Conservation (phyloP, 352 stramenopile genomes). For the Phytophthora europaea region DNA sequence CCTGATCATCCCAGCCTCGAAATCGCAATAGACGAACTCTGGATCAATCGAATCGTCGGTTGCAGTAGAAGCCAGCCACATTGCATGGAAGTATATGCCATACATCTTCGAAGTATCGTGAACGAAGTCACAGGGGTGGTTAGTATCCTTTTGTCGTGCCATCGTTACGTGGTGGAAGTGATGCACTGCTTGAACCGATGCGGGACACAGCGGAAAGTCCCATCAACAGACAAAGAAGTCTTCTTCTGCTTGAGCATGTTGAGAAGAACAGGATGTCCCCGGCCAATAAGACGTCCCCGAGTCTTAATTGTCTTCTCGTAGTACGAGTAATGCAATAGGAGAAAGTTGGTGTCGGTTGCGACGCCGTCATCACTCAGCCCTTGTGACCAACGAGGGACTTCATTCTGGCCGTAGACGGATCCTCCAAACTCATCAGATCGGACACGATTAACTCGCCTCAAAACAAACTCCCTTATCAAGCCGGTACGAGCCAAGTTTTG, state of each 20-base stretch:
- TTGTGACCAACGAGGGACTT: slow-evolving; percentile 1
- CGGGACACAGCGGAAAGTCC: slow-evolving; percentile 28
- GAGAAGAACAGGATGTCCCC: not conserved
- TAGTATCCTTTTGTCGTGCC: slow-evolving; percentile 23
- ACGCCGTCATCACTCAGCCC: not conserved
- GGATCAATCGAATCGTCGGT: slow-evolving; percentile 9
- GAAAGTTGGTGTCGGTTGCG: not conserved
- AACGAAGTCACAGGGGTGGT: slow-evolving; percentile 8
- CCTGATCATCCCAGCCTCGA: slow-evolving; percentile 25
- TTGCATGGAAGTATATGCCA: slow-evolving; percentile 25
- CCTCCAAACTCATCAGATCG: slow-evolving; percentile 6
- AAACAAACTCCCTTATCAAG: not conserved
- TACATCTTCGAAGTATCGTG: slow-evolving; percentile 15
- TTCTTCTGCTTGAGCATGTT: slow-evolving; percentile 9
- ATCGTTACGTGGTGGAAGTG: slow-evolving; percentile 22
- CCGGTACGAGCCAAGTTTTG: not conserved
- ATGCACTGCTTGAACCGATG: slow-evolving; percentile 25
- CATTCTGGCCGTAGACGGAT: not conserved
- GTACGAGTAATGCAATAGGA: not conserved
- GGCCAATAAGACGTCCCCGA: not conserved
- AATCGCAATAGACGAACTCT: slow-evolving; percentile 26
- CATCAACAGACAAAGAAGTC: slow-evolving; percentile 37
- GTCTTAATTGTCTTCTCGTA: not conserved
- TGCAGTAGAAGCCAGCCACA: slow-evolving; percentile 18
- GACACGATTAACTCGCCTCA: not conserved